These are phyloP conservation scores for Trypanosomatidae sp. DNA, from an alignment of 208 protist species.

Conservation along the genomic window DNA sequence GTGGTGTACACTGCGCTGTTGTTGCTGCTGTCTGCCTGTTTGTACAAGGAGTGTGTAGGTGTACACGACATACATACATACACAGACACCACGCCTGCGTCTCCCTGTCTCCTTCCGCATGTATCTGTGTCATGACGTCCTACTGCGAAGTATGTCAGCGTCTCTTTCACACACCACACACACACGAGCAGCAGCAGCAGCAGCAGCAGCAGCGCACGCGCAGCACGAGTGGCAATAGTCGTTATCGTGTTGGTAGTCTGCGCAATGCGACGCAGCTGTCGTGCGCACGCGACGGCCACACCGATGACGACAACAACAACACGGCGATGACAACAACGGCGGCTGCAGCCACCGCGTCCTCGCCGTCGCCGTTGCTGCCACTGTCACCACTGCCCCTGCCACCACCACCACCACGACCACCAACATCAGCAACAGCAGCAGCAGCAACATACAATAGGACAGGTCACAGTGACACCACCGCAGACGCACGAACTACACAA, in stretches of 20 bases:
- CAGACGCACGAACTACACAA: background rate
- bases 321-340: no score
- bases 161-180: conserved; percentile 18
- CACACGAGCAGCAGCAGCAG: conserved; percentile 5
- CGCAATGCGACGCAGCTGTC: background rate
- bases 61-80: no score
- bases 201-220: conserved; percentile 7
- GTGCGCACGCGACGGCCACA: no score
- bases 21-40: conserved; percentile 1
- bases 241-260: background rate
- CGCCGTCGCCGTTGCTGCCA: background rate
- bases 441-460: background rate
- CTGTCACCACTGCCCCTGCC: background rate
- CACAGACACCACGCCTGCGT: no score
- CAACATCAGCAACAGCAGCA: background rate
- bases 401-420: background rate
- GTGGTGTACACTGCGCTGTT: no score
- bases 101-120: no score
- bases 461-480: background rate
- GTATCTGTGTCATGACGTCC: conserved; percentile 28
- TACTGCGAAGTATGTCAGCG: conserved; percentile 73
- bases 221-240: background rate
- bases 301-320: no score
- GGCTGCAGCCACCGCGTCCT: no score
- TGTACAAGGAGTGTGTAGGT: background rate